phyloP scores from a whole-genome alignment of 2,329 filamentous ascomycete genomes.

The Hypoxylon sp. region DNA sequence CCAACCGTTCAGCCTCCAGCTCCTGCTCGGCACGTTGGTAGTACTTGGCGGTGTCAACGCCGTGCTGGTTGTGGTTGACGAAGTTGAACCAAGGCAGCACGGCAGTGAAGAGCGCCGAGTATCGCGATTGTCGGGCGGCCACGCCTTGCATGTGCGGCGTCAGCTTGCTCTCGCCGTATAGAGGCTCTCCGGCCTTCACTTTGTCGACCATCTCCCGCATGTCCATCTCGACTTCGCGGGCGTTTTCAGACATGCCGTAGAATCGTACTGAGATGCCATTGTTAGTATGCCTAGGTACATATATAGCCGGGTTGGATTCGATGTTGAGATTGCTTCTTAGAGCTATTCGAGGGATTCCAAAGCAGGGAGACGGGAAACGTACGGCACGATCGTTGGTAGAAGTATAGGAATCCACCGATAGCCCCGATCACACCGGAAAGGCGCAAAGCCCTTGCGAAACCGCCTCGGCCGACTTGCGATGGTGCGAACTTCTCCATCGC shows the following conservation, averaged over 20 bases:
- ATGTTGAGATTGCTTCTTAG: background rate
- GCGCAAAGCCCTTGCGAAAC: constrained; percentile 87
- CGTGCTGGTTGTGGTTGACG: constrained; percentile 96
- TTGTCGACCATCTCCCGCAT: constrained; percentile 98
- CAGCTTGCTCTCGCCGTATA: constrained; percentile 86
- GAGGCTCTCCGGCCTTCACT: constrained; percentile 90
- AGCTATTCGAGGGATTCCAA: background rate
- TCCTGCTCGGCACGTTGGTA: constrained; percentile 96
- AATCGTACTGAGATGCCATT: constrained; percentile 78
- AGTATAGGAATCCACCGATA: constrained; percentile 84
- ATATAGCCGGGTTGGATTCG: background rate
- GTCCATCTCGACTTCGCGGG: constrained; percentile 92
- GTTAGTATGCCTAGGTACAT: background rate
- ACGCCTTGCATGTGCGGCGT: constrained; percentile 94
- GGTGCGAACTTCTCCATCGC: constrained; percentile 88
- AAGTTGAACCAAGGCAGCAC: constrained; percentile 98
- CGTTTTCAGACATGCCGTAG: constrained; percentile 94
- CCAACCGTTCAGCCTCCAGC: constrained; percentile 80
- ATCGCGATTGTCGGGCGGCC: constrained; percentile 91
- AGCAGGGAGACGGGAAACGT: constrained; percentile 60
- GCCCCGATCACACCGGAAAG: constrained; percentile 80
- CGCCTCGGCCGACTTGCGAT: constrained; percentile 85
- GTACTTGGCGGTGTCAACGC: constrained; percentile 98
- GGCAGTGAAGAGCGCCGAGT: constrained; percentile 86
- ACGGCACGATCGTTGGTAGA: constrained; percentile 89